Evolutionary conservation across 2,329 filamentous ascomycete genomes (phyloP), one percentile per base, ranked within the genome.

Genomic region (Lomentospora prolificans): DNA sequence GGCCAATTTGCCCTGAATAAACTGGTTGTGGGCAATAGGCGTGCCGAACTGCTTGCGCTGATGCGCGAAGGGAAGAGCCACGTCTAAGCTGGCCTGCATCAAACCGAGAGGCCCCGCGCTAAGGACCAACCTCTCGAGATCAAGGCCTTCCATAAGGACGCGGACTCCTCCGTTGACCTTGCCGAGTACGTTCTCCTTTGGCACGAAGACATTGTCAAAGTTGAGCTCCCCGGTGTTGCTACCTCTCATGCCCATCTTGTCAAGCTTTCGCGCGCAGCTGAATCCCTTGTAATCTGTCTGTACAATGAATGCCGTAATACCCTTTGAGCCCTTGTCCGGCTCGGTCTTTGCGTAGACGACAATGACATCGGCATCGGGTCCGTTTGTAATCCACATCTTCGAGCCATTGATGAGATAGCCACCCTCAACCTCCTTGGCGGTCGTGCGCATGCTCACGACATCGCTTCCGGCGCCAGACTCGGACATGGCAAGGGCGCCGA

Each of bases 361-460:
- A 56, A 97, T 85, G 44, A 87, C 78, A 69, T 96, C 82, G n/a
- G 94, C 94, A 67, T 97, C 91, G 0, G 92, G 92, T 3, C 92
- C 89, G 71, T 99, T 99, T 59, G 92, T 99, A 68, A 99, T 99
- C 92, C 92, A 99, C 92, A 97, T 96, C 78, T 99, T 96, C 58
- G 86, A 89, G 30, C 91, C 92, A 65, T 91, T 90, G 56, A 99
- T 75, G 19, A 91, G 60, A 69, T 87, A 96, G 27, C 92, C 92
- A 33, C 90, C 91, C 64, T 94, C 87, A 9, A 89, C 87, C 60
- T 81, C 77, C 67, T 82, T 87, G 0, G 91, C 92, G 3, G 82
- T 86, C 48, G 86, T 95, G 68, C 91, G 89, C 92, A 97, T 97
- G 70, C 87, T 89, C 27, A 99, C 91, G 3, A 99, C 92, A 71